Conservation (phyloP, 2,329 filamentous ascomycete species). For the Geosmithia putterillii region DNA sequence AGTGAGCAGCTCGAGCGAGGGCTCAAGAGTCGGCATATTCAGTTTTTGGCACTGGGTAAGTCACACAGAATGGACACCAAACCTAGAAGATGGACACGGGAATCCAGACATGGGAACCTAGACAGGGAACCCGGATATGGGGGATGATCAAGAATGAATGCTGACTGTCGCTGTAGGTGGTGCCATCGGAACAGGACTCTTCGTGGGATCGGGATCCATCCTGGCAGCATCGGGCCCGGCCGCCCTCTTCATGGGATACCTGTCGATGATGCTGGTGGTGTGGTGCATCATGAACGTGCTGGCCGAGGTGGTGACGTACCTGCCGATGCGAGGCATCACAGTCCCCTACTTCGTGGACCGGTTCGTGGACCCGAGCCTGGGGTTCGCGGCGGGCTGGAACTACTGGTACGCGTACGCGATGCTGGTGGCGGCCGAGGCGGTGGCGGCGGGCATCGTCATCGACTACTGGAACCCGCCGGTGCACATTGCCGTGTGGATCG, state of each 20-base stretch:
- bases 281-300: slow-evolving; percentile 42
- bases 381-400: slow-evolving; percentile 47
- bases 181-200: slow-evolving; percentile 52
- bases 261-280: slow-evolving; percentile 40
- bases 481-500: slow-evolving; percentile 45
- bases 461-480: slow-evolving; percentile 46
- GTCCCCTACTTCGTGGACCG: slow-evolving; percentile 43
- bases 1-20: slow-evolving; percentile 30
- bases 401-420: slow-evolving; percentile 53
- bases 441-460: slow-evolving; percentile 44
- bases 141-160: too few relatives aligned
- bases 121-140: too few relatives aligned
- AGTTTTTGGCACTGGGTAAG: slow-evolving; percentile 43
- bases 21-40: slow-evolving; percentile 47
- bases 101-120: too few relatives aligned
- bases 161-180: slow-evolving; percentile 16
- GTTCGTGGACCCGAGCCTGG: slow-evolving; percentile 41
- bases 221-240: slow-evolving; percentile 46
- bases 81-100: neutral
- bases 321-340: slow-evolving; percentile 43
- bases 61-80: neutral
- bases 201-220: slow-evolving; percentile 47
- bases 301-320: slow-evolving; percentile 41
- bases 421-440: slow-evolving; percentile 43
- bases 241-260: slow-evolving; percentile 54